These are phyloP conservation scores for Daldinia caldariorum DNA, from an alignment of 495 filamentous ascomycete genomes.

Conservation along the genomic window DNA sequence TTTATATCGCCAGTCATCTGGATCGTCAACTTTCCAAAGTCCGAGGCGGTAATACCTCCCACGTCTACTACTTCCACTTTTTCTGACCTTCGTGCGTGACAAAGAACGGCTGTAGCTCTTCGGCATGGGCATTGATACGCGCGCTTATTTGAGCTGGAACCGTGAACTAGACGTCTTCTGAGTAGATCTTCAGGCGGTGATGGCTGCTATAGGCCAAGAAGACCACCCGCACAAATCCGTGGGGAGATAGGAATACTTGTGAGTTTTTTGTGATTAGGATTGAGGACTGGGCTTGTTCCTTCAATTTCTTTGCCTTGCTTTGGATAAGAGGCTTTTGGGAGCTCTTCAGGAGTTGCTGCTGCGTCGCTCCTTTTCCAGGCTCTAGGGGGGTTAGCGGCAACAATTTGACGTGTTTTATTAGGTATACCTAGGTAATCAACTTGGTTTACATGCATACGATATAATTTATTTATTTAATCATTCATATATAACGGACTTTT, in stretches of 20 bases:
- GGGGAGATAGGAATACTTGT: not conserved
- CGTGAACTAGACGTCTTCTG: constrained; percentile 56
- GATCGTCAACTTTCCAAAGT: constrained; percentile 5
- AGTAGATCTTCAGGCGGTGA: constrained; percentile 50
- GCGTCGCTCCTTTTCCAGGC: not conserved
- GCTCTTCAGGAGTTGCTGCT: not conserved
- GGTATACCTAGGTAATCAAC: too few relatives aligned
- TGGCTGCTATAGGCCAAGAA: constrained; percentile 19
- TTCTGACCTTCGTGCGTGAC: constrained; percentile 52
- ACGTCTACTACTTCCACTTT: constrained; percentile 20
- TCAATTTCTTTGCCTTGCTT: not conserved
- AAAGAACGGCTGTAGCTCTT: constrained; percentile 50
- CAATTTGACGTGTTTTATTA: too few relatives aligned
- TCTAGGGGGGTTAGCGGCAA: not conserved
- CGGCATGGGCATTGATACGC: constrained; percentile 51
- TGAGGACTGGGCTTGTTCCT: constrained; percentile 3
- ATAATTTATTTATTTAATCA: too few relatives aligned
- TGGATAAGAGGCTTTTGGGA: not conserved
- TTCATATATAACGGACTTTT: too few relatives aligned
- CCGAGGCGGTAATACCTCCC: not conserved
- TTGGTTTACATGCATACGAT: too few relatives aligned
- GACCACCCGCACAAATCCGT: constrained; percentile 4
- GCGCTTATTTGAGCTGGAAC: constrained; percentile 50
- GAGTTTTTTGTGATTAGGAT: not conserved
- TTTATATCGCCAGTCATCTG: not conserved